Base-by-base conservation (phyloP, 2,329 filamentous ascomycete genomes). In the Bretziella fagacearum region DNA sequence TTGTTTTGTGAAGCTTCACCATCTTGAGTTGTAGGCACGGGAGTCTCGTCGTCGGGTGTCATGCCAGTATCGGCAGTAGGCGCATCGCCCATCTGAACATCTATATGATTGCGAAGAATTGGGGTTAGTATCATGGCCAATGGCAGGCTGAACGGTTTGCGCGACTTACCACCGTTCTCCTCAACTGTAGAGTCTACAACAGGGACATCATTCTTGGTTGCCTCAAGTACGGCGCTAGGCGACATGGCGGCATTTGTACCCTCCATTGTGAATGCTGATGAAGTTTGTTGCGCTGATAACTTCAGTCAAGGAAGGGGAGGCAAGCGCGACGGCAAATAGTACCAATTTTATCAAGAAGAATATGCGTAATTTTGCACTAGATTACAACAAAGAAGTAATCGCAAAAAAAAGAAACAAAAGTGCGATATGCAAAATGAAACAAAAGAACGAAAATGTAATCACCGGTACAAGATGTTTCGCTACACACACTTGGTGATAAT, bases 61-160 rank as follows among this genome's bases (percentile, higher is more conserved):
- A 75, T 69, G 41, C 66, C 62, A 33, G 75, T 71, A 47, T 60
- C 56, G n/a, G n/a, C n/a, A 33, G 62, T 56, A 20, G 62, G 55
- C 29, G 62, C 63, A 54, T 77, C 74, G 22, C 67, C 67, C 76
- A 82, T 82, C 52, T 74, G 69, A 36, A 79, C 63, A 64, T 84
- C 79, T 77, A 54, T 3, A 47, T 22, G 13, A 13, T 25, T n/a
- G n/a, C n/a, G n/a, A n/a, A 37, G 20, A 10, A 26, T 22, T 8
- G 11, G 10, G 11, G 22, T 18, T 37, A 30, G 25, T 30, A 15
- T 23, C 10, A 27, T 6, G n/a, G 18, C 27, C 8, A n/a, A n/a
- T n/a, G n/a, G n/a, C n/a, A n/a, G n/a, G n/a, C n/a, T n/a, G n/a
- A n/a, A n/a, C n/a, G n/a, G 8, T 7, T 26, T 23, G 22, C 23